Base-by-base conservation (phyloP, 2,329 filamentous ascomycete species). In the Fusarium redolens region DNA sequence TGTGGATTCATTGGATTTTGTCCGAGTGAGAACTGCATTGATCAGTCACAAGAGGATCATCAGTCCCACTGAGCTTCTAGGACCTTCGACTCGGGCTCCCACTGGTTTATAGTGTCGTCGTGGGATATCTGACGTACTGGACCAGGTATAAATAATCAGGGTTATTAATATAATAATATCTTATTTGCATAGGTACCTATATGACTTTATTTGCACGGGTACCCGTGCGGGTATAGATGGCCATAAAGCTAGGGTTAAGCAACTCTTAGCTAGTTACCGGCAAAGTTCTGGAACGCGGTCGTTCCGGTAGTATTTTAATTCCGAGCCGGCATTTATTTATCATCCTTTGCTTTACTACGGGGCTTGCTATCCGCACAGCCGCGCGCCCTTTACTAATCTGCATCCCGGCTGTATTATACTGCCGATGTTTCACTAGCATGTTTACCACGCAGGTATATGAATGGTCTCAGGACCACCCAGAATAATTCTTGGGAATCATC, bases 301-400 rank as follows among this genome's bases (percentile, higher is more conserved):
- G 13, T 25, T 12, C 22, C 31, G 48, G 48, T 7, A 52, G 22
- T 20, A 52, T 52, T 37, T 52, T 20, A 20, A 20, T 52, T 35
- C 48, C 48, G 48, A 37, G 2, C 6, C 22, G 8, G 48, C 8
- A 25, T 18, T 4, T 20, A 20, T 37, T 52, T 25, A 37, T 52
- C 48, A 37, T 37, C 5, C 1, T 11, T 37, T 20, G 0, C 12
- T 25, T 37, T 2, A 37, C 4, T 13, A 20, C 12, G 11, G 3
- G 10, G 13, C 13, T 7, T 30, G 13, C 25, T 47, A 7, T 47
- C 44, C 7, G 1, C 7, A 47, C 5, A 22, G 14, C 20, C 47
- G 47, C 47, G 20, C 30, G 20, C 5, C 7, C 5, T 22, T 50
- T 33, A 18, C 30, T 22, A 33, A 33, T 50, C 11, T 22, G 7